phyloP scores from a whole-genome alignment of 2,329 filamentous ascomycete species.

The Didymella segeticola region DNA sequence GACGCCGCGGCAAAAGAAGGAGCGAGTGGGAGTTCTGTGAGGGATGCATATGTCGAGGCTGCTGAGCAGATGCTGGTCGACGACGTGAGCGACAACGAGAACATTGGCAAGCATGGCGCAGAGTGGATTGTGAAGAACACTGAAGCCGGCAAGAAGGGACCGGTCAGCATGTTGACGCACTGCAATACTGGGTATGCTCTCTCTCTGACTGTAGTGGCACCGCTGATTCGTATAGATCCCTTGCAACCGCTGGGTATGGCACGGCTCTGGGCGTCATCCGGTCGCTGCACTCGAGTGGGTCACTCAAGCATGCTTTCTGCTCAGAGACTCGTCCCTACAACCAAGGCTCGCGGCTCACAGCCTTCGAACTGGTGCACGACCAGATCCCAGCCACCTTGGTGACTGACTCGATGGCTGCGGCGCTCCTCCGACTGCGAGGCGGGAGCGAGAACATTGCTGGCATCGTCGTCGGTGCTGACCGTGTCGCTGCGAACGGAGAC shows the following conservation, averaged over 20 bases:
- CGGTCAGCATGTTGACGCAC: constrained; percentile 88
- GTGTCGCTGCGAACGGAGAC: constrained; percentile 94
- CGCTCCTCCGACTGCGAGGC: constrained; percentile 73
- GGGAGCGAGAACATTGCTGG: constrained; percentile 73
- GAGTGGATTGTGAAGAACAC: constrained; percentile 76
- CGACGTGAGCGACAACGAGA: constrained; percentile 85
- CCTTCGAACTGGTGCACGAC: constrained; percentile 96
- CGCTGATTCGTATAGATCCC: constrained; percentile 63
- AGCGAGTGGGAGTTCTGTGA: constrained; percentile 62
- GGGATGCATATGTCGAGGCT: constrained; percentile 74
- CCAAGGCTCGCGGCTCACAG: constrained; percentile 91
- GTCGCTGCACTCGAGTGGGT: constrained; percentile 70
- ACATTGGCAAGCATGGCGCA: constrained; percentile 83
- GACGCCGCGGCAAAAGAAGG: constrained; percentile 53
- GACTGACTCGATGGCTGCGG: constrained; percentile 95
- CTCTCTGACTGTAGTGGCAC: too few species aligned
- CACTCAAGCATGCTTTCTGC: constrained; percentile 86
- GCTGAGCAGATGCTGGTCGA: constrained; percentile 87
- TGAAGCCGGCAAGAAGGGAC: constrained; percentile 57
- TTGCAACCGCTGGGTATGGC: constrained; percentile 97
- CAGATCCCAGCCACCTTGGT: constrained; percentile 88
- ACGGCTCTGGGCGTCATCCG: constrained; percentile 95
- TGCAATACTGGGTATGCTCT: constrained; percentile 85
- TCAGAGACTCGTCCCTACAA: constrained; percentile 98
- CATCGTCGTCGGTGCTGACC: constrained; percentile 92